Evolutionary conservation across 1,284 basidiomycete genomes (phyloP).

Genomic region (Flammula alnicola): DNA sequence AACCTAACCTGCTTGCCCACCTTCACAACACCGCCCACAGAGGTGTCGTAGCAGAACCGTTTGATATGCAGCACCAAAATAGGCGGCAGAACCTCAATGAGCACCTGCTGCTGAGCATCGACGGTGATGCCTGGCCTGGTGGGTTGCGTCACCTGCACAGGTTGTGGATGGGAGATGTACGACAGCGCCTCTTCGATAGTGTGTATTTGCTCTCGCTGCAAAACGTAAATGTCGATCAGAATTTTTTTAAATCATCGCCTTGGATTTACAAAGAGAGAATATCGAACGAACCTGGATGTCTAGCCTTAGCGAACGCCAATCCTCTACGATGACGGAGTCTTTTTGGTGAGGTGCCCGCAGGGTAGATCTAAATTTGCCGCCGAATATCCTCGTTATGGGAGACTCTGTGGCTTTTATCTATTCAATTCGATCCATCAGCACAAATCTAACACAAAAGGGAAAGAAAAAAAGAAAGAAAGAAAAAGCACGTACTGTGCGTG

Average conservation of each 20-base stretch:
- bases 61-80: slow-evolving; percentile 93
- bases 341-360: slow-evolving; percentile 82
- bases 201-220: slow-evolving; percentile 72
- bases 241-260: too few species aligned
- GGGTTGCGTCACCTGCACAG: slow-evolving; percentile 74
- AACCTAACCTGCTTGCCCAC: slow-evolving; percentile 85
- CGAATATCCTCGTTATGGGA: slow-evolving; percentile 91
- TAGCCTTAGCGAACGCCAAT: slow-evolving; percentile 88
- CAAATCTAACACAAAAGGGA: background rate
- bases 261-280: background rate
- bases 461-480: too few species aligned
- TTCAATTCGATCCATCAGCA: background rate
- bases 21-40: slow-evolving; percentile 83
- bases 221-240: slow-evolving; percentile 5
- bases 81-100: slow-evolving; percentile 85
- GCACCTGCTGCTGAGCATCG: slow-evolving; percentile 88
- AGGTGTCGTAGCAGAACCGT: slow-evolving; percentile 88
- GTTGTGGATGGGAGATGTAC: slow-evolving; percentile 82
- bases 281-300: slow-evolving; percentile 78
- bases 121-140: slow-evolving; percentile 63
- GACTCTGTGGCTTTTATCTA: slow-evolving; percentile 85
- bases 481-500: slow-evolving; percentile 68
- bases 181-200: slow-evolving; percentile 86
- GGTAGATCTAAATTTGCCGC: slow-evolving; percentile 89
- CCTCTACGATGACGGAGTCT: slow-evolving; percentile 91